phyloP scores from a whole-genome alignment of 2,329 filamentous ascomycete genomes.

The Aspergillus awamori region DNA sequence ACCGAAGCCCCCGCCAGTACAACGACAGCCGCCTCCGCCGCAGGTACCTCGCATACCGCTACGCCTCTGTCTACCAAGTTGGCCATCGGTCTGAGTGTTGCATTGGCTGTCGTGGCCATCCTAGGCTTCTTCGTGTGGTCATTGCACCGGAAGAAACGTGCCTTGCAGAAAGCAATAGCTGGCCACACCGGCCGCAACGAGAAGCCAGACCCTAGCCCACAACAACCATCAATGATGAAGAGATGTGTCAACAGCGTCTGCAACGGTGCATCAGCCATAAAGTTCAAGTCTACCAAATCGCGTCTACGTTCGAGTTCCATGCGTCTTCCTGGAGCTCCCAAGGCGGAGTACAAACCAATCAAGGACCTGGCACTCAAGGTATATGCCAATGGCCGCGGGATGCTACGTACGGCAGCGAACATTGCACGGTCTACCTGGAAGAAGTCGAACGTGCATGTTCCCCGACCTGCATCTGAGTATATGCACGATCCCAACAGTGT shows the following conservation, averaged over 20 bases:
- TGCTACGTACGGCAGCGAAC: neutral
- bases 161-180: neutral
- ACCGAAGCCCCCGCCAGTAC: neutral
- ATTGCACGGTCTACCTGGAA: neutral
- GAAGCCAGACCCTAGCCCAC: neutral
- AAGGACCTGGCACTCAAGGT: neutral
- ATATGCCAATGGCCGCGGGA: neutral
- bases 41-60: neutral
- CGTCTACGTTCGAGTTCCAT: neutral
- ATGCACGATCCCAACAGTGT: neutral
- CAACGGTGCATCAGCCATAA: neutral
- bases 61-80: neutral
- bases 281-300: neutral
- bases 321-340: neutral
- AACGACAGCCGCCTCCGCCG: neutral
- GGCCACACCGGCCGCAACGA: neutral
- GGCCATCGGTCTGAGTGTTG: neutral
- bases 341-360: neutral
- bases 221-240: neutral
- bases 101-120: neutral
- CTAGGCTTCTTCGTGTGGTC: conserved; percentile 1
- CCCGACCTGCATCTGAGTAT: neutral
- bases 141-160: conserved; percentile 3
- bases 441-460: neutral
- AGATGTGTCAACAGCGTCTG: neutral